Base-by-base conservation (phyloP, 2,329 filamentous ascomycete species). In the Fonsecaea nubica region DNA sequence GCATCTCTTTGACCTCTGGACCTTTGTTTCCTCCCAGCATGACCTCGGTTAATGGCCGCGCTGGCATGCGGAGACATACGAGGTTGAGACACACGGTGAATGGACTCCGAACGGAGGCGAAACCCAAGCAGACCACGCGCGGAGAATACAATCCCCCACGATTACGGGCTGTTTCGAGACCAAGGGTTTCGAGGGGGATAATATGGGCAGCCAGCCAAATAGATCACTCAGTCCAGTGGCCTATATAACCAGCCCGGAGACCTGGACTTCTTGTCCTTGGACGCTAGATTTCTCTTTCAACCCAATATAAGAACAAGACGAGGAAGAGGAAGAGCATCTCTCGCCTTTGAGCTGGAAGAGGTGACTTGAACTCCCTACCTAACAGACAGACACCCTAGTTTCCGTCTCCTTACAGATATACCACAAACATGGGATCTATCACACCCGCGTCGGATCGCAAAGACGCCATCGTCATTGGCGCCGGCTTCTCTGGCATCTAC, bases 401-500 rank as follows among this genome's bases (percentile, higher is more conserved):
- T 3, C 3, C 21, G 25, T 25, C 10, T 7, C 36, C 12, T n/a
- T 8, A 4, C 55, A 9, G 25, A 10, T 45, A 8, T 30, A 42
- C 36, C 21, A 25, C n/a, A 35, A 12, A 2, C 21, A 58, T 58
- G 55, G 55, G 55, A 30, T 58, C 55, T 15, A n/a, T 58, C 13
- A 21, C 32, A 8, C 30, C 40, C 15, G 35, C 36, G 48, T 36
- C 8, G 55, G 62, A n/a, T 21, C 25, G 30, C 33, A 57, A 64
- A 30, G 62, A 67, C 18, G 62, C 73, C 45, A 66, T 74, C 32
- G 66, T 72, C 42, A 69, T 76, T 12, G 75, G 75, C 25, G 74
- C 72, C 2, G 75, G 75, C 2, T 72, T 75, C 52, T 68, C 80
- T 38, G 83, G 83, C 18, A 75, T 85, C 30, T 85, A 83, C 63